A percentile compares a stretch with the other conserved stretches of the same genome.
Evolutionary conservation across 768 basidiomycete species (phyloP).

Genomic region (Rhodotorula sphaerocarpa): DNA sequence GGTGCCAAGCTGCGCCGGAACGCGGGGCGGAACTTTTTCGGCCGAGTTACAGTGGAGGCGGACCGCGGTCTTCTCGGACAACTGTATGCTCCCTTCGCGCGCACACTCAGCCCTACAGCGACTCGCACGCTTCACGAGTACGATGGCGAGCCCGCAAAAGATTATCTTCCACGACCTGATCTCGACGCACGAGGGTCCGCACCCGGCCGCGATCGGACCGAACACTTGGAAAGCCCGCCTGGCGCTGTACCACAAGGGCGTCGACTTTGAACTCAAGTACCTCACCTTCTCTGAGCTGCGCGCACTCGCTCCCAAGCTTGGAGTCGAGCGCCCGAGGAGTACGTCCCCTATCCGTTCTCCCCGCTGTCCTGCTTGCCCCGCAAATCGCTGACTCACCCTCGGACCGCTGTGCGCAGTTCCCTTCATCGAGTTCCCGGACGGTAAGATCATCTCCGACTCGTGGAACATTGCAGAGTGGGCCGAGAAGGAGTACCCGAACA

Average conservation of each 20-base stretch:
- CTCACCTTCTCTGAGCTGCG: conserved; percentile 15
- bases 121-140: too few species aligned
- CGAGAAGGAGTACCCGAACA: conserved; percentile 12
- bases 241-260: conserved; percentile 15
- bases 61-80: too few species aligned
- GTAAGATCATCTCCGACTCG: conserved; percentile 9
- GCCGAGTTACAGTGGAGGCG: too few species aligned
- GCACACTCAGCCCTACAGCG: too few species aligned
- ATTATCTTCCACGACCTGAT: conserved; percentile 29
- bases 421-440: conserved; percentile 3
- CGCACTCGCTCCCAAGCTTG: background rate
- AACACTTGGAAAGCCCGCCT: conserved; percentile 24
- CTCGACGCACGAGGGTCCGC: conserved; percentile 7
- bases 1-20: too few species aligned
- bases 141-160: too few species aligned
- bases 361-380: too few species aligned
- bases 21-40: too few species aligned
- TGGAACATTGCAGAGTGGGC: conserved; percentile 24
- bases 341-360: too few species aligned
- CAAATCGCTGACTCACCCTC: too few species aligned
- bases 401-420: conserved; percentile 6
- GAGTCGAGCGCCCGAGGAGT: conserved; percentile 5
- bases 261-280: conserved; percentile 21
- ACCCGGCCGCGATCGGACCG: conserved; percentile 7
- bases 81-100: background rate